Evolutionary conservation across 1,139 yeast species (phyloP), one percentile per base, ranked within the genome.

Genomic region (Hemisphaericaspora xylofermentans): DNA sequence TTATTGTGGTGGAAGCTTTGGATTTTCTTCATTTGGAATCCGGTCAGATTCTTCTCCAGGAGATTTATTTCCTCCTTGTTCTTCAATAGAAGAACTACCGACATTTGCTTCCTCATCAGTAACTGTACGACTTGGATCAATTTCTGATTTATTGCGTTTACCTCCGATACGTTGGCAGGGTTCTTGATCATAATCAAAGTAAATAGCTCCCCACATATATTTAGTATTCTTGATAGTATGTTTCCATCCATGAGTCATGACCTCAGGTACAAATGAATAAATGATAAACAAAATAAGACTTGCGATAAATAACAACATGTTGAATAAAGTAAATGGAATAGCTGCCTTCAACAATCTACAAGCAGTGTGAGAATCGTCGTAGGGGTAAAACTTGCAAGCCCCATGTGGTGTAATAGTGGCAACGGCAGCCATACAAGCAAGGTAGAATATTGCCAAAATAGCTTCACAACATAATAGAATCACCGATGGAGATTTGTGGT

Each of bases 271-370:
- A 19, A 55, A 47, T 4, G 60, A 45, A 44, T 43, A 64, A 12
- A 53, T 28, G 8, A 61, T 36, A 29, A 58, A 43, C 34, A 62
- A 50, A 1, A 44, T 54, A 37, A 63, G 51, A 16, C 64, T 46
- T 5, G 50, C 53, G 7, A 50, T 43, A 36, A 58, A 64, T 39
- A 60, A 46, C 4, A 65, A 21, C 65, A 66, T 66, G 27, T 52
- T 49, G 36, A 67, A 43, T 28, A 66, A 57, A 0, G 61, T 52
- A 43, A 66, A 56, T 2, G 68, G 65, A 43, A 63, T 54, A 14
- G 56, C 41, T 1, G 68, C 68, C 48, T 66, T 60, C 6, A 59
- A 60, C 4, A 55, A 21, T 28, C 43, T 43, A 48, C 72, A 67
- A 36, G 52, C 42, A 19, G 33, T 27, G 18, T 33, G 19, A 30